Percentiles rank a stretch among this genome's conserved stretches.
Conservation (phyloP, 2,329 filamentous ascomycete genomes). For the Alternaria hordeiaustralica region DNA sequence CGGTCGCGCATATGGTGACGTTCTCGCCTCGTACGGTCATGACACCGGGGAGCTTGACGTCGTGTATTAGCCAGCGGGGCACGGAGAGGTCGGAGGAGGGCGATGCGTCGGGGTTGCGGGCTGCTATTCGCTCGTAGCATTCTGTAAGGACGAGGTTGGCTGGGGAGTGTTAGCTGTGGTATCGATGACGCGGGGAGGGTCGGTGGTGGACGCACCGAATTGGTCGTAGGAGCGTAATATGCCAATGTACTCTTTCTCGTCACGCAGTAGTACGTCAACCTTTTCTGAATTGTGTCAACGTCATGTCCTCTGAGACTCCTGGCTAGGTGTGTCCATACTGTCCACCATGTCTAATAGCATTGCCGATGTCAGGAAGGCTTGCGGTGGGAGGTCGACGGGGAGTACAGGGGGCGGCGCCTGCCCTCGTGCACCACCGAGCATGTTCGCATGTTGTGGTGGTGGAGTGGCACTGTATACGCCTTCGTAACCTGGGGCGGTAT, state of each 20-base stretch:
- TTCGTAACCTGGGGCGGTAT: conserved; percentile 39
- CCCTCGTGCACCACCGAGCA: conserved; percentile 38
- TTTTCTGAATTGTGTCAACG: conserved; percentile 71
- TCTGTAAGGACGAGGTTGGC: conserved; percentile 95
- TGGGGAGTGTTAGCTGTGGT: conserved; percentile 49
- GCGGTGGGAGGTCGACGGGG: conserved; percentile 69
- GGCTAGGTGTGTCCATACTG: conserved; percentile 62
- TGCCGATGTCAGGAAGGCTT: conserved; percentile 98
- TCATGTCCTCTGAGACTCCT: conserved; percentile 2
- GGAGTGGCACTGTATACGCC: conserved; percentile 48
- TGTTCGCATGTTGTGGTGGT: conserved; percentile 59
- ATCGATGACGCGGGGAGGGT: background rate
- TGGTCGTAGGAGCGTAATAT: conserved; percentile 97
- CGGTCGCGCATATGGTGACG: conserved; percentile 92
- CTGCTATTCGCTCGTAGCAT: conserved; percentile 87
- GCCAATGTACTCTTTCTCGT: conserved; percentile 92
- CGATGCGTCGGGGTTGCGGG: conserved; percentile 54
- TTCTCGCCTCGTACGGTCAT: conserved; percentile 96
- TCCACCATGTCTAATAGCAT: conserved; percentile 96
- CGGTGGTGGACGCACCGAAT: conserved; percentile 69
- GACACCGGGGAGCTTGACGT: conserved; percentile 81
- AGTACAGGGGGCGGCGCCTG: conserved; percentile 33
- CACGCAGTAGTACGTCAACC: conserved; percentile 86
- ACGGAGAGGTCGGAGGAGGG: conserved; percentile 26
- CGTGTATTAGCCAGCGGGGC: conserved; percentile 71